Evolutionary conservation across 495 filamentous ascomycete species (phyloP).

Genomic region (Annulohypoxylon maeteangense): DNA sequence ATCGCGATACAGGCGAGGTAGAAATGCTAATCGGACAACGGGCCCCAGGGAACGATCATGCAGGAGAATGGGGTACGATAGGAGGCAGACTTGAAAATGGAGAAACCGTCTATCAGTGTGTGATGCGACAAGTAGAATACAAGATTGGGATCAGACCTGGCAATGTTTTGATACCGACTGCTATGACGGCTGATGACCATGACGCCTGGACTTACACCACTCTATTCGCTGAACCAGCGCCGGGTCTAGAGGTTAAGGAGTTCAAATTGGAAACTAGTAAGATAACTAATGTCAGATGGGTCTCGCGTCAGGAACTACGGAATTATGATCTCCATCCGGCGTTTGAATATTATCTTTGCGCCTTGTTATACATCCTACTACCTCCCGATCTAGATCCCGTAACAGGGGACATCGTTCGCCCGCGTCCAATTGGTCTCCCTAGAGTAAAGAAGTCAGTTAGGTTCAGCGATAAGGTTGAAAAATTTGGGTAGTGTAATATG

Average conservation of each 20-base stretch:
- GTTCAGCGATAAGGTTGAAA: too few species aligned
- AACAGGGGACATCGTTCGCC: not conserved
- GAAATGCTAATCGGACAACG: slow-evolving; percentile 15
- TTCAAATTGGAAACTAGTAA: not conserved
- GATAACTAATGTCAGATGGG: not conserved
- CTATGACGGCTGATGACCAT: not conserved
- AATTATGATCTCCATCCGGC: not conserved
- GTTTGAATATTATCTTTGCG: not conserved
- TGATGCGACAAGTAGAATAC: not conserved
- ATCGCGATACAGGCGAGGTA: slow-evolving; percentile 8
- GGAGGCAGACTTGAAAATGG: slow-evolving; percentile 1
- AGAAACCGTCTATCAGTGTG: not conserved
- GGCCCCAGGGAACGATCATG: not conserved
- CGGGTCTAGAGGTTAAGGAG: not conserved
- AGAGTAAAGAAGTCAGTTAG: not conserved
- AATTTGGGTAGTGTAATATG: too few species aligned
- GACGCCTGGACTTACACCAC: slow-evolving; percentile 22
- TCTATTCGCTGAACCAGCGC: not conserved
- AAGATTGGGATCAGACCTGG: slow-evolving; percentile 4
- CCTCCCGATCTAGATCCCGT: not conserved
- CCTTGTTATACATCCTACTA: not conserved
- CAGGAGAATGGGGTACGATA: not conserved
- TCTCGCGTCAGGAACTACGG: not conserved
- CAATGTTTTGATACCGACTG: not conserved
- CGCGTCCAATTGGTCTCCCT: not conserved